These are phyloP conservation scores for Papiliotrema nemorosa DNA, from an alignment of 1,284 basidiomycete genomes.

Conservation along the genomic window DNA sequence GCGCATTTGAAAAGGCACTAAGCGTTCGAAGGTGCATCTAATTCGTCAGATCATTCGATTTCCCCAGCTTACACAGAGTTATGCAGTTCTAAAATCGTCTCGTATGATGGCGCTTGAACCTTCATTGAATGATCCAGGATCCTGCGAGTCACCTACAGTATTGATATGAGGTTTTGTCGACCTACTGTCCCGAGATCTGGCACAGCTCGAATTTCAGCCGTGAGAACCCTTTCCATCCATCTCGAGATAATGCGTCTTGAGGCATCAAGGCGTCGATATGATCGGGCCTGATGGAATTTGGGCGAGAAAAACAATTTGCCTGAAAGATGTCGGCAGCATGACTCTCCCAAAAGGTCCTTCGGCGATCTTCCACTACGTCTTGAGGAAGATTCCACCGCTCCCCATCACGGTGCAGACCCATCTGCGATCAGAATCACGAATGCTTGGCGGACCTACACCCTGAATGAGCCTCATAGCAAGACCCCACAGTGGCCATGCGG, in stretches of 20 bases:
- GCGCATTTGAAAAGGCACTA: too few relatives aligned
- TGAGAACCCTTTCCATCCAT: too few relatives aligned
- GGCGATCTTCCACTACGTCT: constrained; percentile 2
- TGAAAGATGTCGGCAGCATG: constrained; percentile 26
- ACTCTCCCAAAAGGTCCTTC: constrained; percentile 24
- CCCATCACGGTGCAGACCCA: constrained; percentile 2
- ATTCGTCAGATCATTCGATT: too few relatives aligned
- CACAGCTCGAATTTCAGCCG: constrained; percentile 20
- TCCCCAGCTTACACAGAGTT: too few relatives aligned
- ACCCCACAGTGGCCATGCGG: constrained; percentile 26
- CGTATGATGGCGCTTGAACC: background rate
- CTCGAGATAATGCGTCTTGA: background rate
- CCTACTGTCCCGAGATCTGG: constrained; percentile 14
- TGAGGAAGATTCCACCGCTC: background rate
- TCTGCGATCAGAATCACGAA: constrained; percentile 1
- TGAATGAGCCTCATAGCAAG: constrained; percentile 13
- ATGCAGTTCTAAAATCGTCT: too few relatives aligned
- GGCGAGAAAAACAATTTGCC: constrained; percentile 29
- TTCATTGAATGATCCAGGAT: constrained; percentile 13
- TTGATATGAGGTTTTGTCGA: background rate
- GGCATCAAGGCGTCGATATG: constrained; percentile 14
- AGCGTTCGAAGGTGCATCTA: too few relatives aligned
- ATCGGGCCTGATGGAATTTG: constrained; percentile 13
- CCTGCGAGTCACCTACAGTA: background rate
- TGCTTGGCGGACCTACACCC: constrained; percentile 8